These are phyloP conservation scores for Prunus davidiana DNA, from an alignment of 306 rosid species.

Conservation along the genomic window DNA sequence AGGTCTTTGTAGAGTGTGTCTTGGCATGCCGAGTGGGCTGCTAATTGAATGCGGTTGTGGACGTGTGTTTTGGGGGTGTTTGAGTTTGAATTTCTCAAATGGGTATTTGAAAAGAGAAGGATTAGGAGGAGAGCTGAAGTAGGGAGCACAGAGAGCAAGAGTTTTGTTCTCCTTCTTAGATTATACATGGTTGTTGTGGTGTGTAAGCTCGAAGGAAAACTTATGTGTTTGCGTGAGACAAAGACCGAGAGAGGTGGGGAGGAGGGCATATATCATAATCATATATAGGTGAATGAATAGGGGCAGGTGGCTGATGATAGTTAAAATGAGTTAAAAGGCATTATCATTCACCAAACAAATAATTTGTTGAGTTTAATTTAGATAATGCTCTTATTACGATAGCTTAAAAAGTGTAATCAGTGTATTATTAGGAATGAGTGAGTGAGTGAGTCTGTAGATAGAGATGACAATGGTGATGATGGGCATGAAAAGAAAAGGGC, in stretches of 20 bases:
- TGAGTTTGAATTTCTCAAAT: slow-evolving; percentile 1
- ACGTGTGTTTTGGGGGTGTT: slow-evolving; percentile 17
- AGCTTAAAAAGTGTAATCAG: no score
- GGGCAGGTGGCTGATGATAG: no score
- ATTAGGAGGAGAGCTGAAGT: slow-evolving; percentile 10
- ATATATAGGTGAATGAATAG: no score
- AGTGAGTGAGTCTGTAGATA: no score
- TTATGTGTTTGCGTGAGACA: neutral
- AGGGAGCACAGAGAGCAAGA: slow-evolving; percentile 19
- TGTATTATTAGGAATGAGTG: no score
- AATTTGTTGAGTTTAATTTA: no score
- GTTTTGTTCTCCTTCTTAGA: slow-evolving; percentile 19
- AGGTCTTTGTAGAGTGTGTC: slow-evolving; percentile 70
- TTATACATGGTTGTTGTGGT: slow-evolving; percentile 21
- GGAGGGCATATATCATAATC: neutral
- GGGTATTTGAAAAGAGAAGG: slow-evolving; percentile 19
- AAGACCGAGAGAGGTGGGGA: neutral
- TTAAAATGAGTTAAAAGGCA: no score
- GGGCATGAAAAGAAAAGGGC: no score
- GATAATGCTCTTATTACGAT: no score
- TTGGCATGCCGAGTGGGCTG: slow-evolving; percentile 51
- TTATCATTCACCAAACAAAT: no score
- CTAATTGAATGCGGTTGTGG: slow-evolving; percentile 27
- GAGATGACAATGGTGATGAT: no score
- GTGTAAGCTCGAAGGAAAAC: neutral